Base-by-base conservation (phyloP, 495 filamentous ascomycete species). In the Glonium stellatum region DNA sequence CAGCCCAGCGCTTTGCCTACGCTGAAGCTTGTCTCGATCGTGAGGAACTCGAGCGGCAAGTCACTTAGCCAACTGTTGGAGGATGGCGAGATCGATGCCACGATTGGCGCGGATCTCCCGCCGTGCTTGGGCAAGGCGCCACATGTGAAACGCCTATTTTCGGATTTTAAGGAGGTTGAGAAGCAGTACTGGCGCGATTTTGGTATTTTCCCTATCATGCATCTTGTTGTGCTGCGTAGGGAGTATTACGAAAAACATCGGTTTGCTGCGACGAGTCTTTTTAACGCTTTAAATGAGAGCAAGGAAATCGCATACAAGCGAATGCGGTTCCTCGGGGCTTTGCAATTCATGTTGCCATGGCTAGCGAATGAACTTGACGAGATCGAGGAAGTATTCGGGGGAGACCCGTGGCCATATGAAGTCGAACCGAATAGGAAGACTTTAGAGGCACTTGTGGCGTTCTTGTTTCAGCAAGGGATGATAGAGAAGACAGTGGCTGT, bases 141-240 rank as follows among this genome's bases (percentile, higher is more conserved):
- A 5, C 66, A 77, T 60, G 56, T 77, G 22, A 51, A 55, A 23
- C 66, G 67, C 3, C 58, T 77, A 39, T 76, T 76, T 52, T 72
- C 74, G 1, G 62, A 77, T 58, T 70, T 75, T 60, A 71, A 71
- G 54, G 67, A 70, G 27, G 70, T 66, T 5, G 73, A 76, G 61
- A 70, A 65, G 54, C 58, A 63, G 15, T 77, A 76, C 56, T 77
- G 64, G 63, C 62, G 66, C 50, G 21, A 62, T 27, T 72, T 65
- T 11, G 71, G 72, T 15, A 72, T 76, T 15, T 77, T 76, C 59
- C 75, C 73, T 11, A 76, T 76, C 57, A 76, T 77, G 75, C 75
- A 76, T 61, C 22, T 70, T 1, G 68, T 76, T 15, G 74, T 63
- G 18, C 58, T 77, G 10, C 57, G 65, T 31, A 37, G 70, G 6